A percentile compares a stretch with the other conserved stretches of the same genome.
Conservation (phyloP, 1,284 basidiomycete species). For the Inonotus hispidus region DNA sequence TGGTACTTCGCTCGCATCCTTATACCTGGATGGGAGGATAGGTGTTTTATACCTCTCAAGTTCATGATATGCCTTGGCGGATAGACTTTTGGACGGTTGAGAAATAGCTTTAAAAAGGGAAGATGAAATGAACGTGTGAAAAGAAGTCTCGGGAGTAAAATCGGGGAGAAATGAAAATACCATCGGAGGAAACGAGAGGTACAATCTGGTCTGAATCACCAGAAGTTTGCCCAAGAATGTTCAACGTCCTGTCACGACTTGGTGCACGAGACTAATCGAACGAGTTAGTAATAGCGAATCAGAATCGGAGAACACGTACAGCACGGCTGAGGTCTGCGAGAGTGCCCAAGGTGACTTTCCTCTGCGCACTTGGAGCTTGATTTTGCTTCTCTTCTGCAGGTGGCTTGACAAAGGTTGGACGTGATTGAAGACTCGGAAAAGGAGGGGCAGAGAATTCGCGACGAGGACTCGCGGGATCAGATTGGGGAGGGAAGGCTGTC, state of each 20-base stretch:
- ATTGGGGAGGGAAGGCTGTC: constrained; percentile 63
- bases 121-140: constrained; percentile 7
- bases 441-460: constrained; percentile 57
- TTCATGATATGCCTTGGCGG: constrained; percentile 61
- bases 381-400: constrained; percentile 36
- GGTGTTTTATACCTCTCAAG: constrained; percentile 74
- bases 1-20: constrained; percentile 44
- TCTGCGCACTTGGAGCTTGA: constrained; percentile 28
- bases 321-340: constrained; percentile 51
- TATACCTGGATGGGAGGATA: constrained; percentile 61
- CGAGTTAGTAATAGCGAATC: constrained; percentile 10
- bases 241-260: constrained; percentile 11
- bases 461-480: constrained; percentile 36
- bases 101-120: constrained; percentile 26
- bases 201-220: constrained; percentile 8
- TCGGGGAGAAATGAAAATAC: constrained; percentile 16
- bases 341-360: constrained; percentile 51
- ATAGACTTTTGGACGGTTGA: constrained; percentile 38
- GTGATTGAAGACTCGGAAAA: constrained; percentile 48
- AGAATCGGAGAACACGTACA: constrained; percentile 33
- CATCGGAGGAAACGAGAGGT: constrained; percentile 14
- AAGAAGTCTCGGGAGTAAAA: background rate
- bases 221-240: constrained; percentile 4
- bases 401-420: constrained; percentile 64
- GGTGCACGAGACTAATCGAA: constrained; percentile 39